Percentiles rank a stretch among this genome's conserved stretches.
phyloP scores from a whole-genome alignment of 1,139 yeast genomes.

The Debaryomyces psychrophilus region DNA sequence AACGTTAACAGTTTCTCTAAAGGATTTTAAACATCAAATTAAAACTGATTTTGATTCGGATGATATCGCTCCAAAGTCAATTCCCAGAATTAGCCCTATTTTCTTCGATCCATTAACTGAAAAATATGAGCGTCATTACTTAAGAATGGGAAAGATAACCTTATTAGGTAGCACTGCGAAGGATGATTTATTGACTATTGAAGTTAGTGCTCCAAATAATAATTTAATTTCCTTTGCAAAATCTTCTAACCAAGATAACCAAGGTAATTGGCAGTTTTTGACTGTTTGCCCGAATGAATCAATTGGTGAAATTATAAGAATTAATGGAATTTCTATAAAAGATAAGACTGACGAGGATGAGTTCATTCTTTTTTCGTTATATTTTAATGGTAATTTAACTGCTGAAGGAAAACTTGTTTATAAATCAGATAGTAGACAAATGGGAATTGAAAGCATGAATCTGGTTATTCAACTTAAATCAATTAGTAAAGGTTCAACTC shows the following conservation, averaged over 20 bases:
- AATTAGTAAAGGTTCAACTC: constrained; percentile 35
- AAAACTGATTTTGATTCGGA: constrained; percentile 38
- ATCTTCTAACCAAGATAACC: constrained; percentile 65
- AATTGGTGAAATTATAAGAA: constrained; percentile 68
- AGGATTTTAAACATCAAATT: constrained; percentile 70
- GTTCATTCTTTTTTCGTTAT: constrained; percentile 59
- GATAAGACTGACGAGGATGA: constrained; percentile 50
- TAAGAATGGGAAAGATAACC: constrained; percentile 56
- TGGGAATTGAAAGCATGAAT: constrained; percentile 43
- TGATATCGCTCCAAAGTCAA: constrained; percentile 49
- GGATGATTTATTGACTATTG: constrained; percentile 51
- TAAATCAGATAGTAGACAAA: constrained; percentile 44
- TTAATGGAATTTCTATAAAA: constrained; percentile 55
- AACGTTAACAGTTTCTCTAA: constrained; percentile 66
- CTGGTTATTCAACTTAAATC: constrained; percentile 42
- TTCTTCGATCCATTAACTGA: constrained; percentile 66
- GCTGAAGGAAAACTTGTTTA: constrained; percentile 57
- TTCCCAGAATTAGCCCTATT: constrained; percentile 63
- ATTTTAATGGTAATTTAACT: constrained; percentile 61
- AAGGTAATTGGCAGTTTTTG: constrained; percentile 70
- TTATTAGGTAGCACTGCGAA: constrained; percentile 33
- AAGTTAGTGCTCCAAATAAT: constrained; percentile 51
- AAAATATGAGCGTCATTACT: constrained; percentile 61
- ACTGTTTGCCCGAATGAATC: constrained; percentile 76
- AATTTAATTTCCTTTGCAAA: constrained; percentile 59